Evolutionary conservation across 352 stramenopile species (phyloP), one percentile per base, ranked within the genome.

Genomic region (Phytophthora lateralis): DNA sequence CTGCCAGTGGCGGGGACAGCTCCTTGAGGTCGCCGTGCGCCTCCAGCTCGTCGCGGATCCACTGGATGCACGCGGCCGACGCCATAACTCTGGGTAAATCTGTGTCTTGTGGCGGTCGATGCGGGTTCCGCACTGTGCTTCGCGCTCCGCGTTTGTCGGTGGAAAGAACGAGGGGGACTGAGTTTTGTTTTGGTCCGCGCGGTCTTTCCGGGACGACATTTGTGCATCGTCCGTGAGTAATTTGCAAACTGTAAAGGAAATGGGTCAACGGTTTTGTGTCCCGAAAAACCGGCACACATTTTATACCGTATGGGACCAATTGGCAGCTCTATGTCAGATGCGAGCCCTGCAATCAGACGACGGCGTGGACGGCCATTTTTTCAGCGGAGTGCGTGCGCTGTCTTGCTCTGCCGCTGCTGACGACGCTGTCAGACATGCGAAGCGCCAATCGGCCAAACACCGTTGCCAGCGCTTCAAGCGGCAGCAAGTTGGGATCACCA

Each of bases 1-100:
- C 47, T 5, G 50, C 26, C 2, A 76, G 54, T 14, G 78, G 61
- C 18, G 72, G 73, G 18, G 63, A 50, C 10, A 80, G 68, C 30
- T 65, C 50, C 26, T 71, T 47, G 8, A 72, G 69, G 43, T 62
- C 56, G 29, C 68, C 66, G 32, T 73, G 66, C 7, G 62, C 34
- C 52, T 69, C 61, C 20, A 92, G 60, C 70, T 92, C 82, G 54
- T 72, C 57, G 27, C 69, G 69, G 52, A 92, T 72, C 82, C 82
- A 92, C 51, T 80, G 73, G 57, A 90, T 79, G 46, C 69, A 78
- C 43, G 55, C 50, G 14, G 34, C 14, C 6, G 64, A 68, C 55
- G 65, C 58, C 72, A 75, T 77, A 6, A 14, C 34, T 24, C 21
- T 30, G 26, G 26, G 21, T 24, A 24, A 24, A 24, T 24, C 21